A percentile compares a stretch with the other conserved stretches of the same genome.
Conservation (phyloP, 441 rosid species). For the Populus hybrid region DNA sequence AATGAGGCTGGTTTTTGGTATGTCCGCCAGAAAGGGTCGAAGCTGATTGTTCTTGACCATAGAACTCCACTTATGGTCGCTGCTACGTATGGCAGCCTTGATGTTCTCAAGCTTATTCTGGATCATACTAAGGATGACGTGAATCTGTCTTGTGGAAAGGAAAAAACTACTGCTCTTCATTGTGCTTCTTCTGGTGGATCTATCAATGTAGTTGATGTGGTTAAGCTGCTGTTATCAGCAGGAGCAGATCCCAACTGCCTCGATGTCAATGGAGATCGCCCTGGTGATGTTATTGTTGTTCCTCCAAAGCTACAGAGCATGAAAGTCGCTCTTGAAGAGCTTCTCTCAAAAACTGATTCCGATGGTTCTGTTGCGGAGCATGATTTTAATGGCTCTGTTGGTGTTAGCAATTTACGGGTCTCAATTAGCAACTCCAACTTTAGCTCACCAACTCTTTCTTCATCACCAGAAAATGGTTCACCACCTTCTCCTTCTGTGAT, state of each 20-base stretch:
- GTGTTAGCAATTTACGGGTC: constrained; percentile 20
- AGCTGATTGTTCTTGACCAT: constrained; percentile 45
- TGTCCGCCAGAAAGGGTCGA: constrained; percentile 39
- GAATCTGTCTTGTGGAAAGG: constrained; percentile 48
- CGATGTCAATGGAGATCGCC: constrained; percentile 55
- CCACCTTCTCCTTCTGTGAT: constrained; percentile 28
- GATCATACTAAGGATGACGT: constrained; percentile 27
- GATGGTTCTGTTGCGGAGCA: neutral
- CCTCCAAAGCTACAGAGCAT: constrained; percentile 39
- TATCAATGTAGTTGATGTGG: constrained; percentile 40
- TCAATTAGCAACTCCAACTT: constrained; percentile 26
- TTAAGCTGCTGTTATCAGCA: constrained; percentile 51
- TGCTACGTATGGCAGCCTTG: constrained; percentile 54
- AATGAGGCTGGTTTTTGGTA: constrained; percentile 48
- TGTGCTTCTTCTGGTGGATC: constrained; percentile 80
- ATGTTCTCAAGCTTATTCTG: constrained; percentile 35
- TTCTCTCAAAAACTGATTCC: constrained; percentile 23
- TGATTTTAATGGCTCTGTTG: constrained; percentile 18
- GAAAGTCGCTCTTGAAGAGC: constrained; percentile 46
- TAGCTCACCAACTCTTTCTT: constrained; percentile 30
- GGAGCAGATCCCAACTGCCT: constrained; percentile 55
- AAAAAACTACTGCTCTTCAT: constrained; percentile 71
- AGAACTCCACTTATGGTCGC: constrained; percentile 79
- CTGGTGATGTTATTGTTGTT: constrained; percentile 58
- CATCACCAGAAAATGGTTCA: constrained; percentile 27